A percentile compares a stretch with the other conserved stretches of the same genome.
These are phyloP conservation scores for Trametes versicolor DNA, from an alignment of 1,284 basidiomycete species.

Conservation along the genomic window DNA sequence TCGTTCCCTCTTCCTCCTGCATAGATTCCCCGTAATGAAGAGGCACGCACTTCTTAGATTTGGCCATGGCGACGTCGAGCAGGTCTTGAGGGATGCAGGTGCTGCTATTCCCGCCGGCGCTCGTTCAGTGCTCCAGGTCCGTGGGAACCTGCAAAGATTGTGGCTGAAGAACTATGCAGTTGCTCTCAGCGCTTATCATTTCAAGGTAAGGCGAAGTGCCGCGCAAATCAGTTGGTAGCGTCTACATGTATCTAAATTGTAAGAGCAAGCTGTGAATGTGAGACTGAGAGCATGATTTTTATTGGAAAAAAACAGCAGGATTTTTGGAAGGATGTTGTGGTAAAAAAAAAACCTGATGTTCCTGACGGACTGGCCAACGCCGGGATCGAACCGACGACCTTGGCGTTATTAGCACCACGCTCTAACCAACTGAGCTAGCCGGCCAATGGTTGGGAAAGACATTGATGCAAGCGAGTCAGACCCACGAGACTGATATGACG, in stretches of 20 bases:
- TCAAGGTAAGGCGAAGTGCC: no score
- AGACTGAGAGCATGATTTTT: no score
- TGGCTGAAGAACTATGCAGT: conserved; percentile 58
- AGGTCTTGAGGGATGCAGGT: conserved; percentile 43
- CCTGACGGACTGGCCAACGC: conserved; percentile 15
- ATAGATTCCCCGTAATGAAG: background rate
- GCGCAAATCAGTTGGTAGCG: background rate
- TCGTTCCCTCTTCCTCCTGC: conserved; percentile 3
- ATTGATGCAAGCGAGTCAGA: no score
- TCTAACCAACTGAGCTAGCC: conserved; percentile 31
- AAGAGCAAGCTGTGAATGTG: no score
- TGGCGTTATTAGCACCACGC: conserved; percentile 31
- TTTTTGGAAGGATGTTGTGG: no score
- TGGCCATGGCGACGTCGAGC: conserved; percentile 70
- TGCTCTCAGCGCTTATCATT: conserved; percentile 22
- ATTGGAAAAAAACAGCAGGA: no score
- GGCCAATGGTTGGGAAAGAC: no score
- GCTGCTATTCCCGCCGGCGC: conserved; percentile 27
- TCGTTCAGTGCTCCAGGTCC: conserved; percentile 19
- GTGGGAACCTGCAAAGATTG: conserved; percentile 32
- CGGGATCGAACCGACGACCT: conserved; percentile 32
- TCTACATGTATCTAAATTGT: no score
- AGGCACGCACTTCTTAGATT: conserved; percentile 79
- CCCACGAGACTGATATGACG: no score
- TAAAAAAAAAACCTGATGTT: no score